Conservation (phyloP, 208 protist genomes). For the Trypanosoma melophagium region DNA sequence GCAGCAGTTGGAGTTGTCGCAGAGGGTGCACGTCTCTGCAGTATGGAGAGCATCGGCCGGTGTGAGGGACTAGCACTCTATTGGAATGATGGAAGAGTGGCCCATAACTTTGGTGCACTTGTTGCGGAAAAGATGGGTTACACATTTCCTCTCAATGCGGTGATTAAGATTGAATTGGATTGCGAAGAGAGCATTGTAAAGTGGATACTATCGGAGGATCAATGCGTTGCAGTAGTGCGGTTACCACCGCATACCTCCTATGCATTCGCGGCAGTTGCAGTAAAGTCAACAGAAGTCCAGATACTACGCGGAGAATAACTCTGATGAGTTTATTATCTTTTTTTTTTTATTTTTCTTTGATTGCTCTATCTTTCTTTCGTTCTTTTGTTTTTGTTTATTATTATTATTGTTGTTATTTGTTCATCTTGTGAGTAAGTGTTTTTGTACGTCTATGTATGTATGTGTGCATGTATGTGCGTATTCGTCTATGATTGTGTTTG, state of each 20-base stretch:
- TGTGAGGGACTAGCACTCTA: slow-evolving; percentile 45
- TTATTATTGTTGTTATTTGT: slow-evolving; percentile 18
- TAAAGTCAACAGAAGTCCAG: slow-evolving; percentile 52
- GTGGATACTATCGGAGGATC: slow-evolving; percentile 53
- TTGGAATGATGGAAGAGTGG: slow-evolving; percentile 68
- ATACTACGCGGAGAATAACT: slow-evolving; percentile 31
- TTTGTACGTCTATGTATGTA: not conserved
- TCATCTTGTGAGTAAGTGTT: not conserved
- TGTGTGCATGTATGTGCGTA: not conserved
- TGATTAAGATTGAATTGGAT: slow-evolving; percentile 55
- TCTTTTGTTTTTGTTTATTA: slow-evolving; percentile 7
- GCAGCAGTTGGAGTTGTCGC: slow-evolving; percentile 51
- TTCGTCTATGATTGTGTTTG: not conserved
- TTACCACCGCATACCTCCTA: slow-evolving; percentile 40
- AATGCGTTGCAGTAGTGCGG: slow-evolving; percentile 52
- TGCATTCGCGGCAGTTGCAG: slow-evolving; percentile 51
- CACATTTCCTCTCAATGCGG: slow-evolving; percentile 28
- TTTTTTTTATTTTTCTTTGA: slow-evolving; percentile 14
- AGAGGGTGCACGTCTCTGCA: slow-evolving; percentile 8
- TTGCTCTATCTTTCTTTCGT: slow-evolving; percentile 13
- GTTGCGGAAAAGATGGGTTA: slow-evolving; percentile 37
- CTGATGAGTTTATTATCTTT: not conserved
- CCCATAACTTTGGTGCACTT: slow-evolving; percentile 41
- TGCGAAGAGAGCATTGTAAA: slow-evolving; percentile 45
- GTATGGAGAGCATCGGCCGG: slow-evolving; percentile 7